Evolutionary conservation across 129 eudicot species (phyloP).

Genomic region (Deinandra increscens): DNA sequence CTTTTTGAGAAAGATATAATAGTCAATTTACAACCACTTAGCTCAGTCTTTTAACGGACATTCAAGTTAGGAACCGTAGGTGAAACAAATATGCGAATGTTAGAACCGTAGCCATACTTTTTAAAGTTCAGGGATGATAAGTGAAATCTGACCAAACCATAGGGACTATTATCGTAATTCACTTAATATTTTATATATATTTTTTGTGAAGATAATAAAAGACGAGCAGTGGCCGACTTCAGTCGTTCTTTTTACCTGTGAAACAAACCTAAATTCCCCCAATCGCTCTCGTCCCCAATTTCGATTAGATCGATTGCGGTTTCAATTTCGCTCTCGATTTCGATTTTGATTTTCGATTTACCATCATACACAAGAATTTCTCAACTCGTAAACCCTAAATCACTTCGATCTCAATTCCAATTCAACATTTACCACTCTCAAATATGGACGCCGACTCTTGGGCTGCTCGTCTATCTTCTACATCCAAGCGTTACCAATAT

Average conservation of each 20-base stretch:
- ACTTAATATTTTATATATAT: no score
- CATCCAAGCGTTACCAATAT: conserved; percentile 76
- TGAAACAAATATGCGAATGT: no score
- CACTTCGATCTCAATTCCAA: conserved; percentile 19
- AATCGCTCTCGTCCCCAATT: conserved; percentile 17
- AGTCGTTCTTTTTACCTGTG: conserved; percentile 9
- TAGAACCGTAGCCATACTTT: no score
- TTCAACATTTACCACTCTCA: conserved; percentile 21
- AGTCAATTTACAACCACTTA: no score
- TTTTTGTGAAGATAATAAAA: not conserved
- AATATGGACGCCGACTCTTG: conserved; percentile 85
- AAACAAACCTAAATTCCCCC: conserved; percentile 30
- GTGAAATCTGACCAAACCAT: no score
- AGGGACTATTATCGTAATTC: no score
- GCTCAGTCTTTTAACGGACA: no score
- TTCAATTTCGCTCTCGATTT: not conserved
- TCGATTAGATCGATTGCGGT: not conserved
- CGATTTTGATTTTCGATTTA: not conserved
- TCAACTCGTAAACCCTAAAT: conserved; percentile 35
- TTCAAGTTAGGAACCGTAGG: no score
- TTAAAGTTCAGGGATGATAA: no score
- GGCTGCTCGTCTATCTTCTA: conserved; percentile 80
- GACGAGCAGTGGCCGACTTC: conserved; percentile 25
- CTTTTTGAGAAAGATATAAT: no score
- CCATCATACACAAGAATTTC: not conserved